Conservation (phyloP, 75 land plant species). For the Selaginella tamariscina region DNA sequence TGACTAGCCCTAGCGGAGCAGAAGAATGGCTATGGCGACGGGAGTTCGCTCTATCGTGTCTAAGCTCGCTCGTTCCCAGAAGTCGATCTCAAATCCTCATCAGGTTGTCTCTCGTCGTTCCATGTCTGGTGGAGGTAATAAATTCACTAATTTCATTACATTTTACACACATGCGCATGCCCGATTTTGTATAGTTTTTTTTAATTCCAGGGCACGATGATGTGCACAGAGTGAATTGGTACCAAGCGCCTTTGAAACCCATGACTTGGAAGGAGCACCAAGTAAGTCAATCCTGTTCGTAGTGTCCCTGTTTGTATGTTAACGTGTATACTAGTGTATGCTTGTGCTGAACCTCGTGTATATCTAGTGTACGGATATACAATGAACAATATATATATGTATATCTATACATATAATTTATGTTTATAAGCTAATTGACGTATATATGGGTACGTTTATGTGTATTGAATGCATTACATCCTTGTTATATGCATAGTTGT, state of each 20-base stretch:
- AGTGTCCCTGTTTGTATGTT: too few relatives aligned
- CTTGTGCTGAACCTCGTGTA: too few relatives aligned
- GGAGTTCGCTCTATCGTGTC: not conserved
- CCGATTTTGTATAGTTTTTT: not conserved
- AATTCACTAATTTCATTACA: not conserved
- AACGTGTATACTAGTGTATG: too few relatives aligned
- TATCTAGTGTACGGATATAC: too few relatives aligned
- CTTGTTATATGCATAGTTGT: too few relatives aligned
- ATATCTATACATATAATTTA: too few relatives aligned
- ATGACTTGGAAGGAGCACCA: slow-evolving; percentile 1
- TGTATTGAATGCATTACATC: not conserved
- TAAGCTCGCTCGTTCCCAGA: not conserved
- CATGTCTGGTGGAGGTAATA: not conserved
- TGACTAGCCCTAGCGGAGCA: too few relatives aligned
- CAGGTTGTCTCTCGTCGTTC: not conserved
- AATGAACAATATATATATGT: too few relatives aligned
- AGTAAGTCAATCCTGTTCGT: not conserved
- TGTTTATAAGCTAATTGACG: too few relatives aligned
- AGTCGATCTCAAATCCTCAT: not conserved
- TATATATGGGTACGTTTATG: too few relatives aligned
- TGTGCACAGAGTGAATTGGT: slow-evolving; percentile 3
- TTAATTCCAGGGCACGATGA: not conserved
- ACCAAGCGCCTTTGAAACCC: not conserved
- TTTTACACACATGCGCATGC: too few relatives aligned
- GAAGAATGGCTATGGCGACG: not conserved